Conservation (phyloP, 2,329 filamentous ascomycete species). For the Arthrobotrys sphaeroides region DNA sequence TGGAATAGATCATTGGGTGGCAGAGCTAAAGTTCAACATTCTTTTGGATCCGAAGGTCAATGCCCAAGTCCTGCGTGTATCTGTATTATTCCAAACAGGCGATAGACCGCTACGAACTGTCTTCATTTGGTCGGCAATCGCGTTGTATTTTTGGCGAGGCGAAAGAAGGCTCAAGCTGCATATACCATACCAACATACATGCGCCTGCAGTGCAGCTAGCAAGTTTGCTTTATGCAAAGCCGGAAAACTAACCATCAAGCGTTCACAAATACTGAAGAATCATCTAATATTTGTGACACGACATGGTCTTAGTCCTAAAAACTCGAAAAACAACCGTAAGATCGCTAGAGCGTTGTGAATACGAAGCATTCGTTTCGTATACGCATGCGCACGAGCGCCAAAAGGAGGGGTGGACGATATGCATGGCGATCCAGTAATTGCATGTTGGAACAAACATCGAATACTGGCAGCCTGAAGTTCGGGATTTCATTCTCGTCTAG, state of each 20-base stretch:
- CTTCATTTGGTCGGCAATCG: not conserved
- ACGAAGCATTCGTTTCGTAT: not conserved
- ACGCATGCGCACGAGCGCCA: too few species aligned
- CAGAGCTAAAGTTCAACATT: not conserved
- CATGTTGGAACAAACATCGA: not conserved
- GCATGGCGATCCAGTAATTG: not conserved
- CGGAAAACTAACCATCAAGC: not conserved
- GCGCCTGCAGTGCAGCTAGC: slow-evolving; percentile 8
- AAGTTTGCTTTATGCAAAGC: slow-evolving; percentile 13
- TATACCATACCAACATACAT: too few species aligned
- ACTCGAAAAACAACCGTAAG: not conserved
- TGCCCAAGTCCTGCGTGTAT: slow-evolving; percentile 8
- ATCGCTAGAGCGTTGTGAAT: not conserved
- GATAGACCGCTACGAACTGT: not conserved
- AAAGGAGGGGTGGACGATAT: too few species aligned
- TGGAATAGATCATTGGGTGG: not conserved
- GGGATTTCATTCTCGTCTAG: not conserved
- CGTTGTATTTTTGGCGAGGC: slow-evolving; percentile 15
- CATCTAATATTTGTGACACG: not conserved
- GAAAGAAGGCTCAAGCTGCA: not conserved
- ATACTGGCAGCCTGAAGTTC: not conserved
- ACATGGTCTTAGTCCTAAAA: not conserved
- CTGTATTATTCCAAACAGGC: not conserved
- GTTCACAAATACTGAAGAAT: not conserved
- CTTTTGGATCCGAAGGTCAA: not conserved